Evolutionary conservation across 169 alveolate genomes (phyloP), one percentile per base, ranked within the genome.

Genomic region (Ichthyophthirius multifiliis): DNA sequence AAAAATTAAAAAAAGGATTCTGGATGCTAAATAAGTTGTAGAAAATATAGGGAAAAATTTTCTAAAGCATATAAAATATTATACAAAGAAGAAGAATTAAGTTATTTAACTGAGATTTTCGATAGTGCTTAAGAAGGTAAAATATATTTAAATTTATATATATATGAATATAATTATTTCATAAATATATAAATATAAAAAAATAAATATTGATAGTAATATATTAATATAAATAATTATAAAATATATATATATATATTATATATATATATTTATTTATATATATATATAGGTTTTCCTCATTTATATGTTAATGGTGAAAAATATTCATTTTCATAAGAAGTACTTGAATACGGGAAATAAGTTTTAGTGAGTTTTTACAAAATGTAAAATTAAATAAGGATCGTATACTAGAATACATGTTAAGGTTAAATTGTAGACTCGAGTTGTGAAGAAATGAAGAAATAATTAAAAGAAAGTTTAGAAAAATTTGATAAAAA

Each of bases 121-220:
- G 96, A 92, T 62, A 83, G 92, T 35, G 96, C 96, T 15, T 79
- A 92, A 46, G 96, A 92, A 87, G 92, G 96, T 82, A 71, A 15
- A 63, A 2, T 55, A 15, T 55, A 10, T 78, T 16, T 39, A 34
- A 4, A 9, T 34, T 35, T 30, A 15, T 20, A 20, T 43, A 81
- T 71, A 75, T 27, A 5, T 85, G 79, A 62, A 83, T 83, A 30
- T 73, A 65, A 39, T 46, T 80, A 15, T 80, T 46, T n/a, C 7
- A 3, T 32, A 12, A 32, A 20, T 46, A 20, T n/a, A 46, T 46
- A 12, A 12, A 13, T 46, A 27, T 0, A 18, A 45, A 45, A 46
- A 46, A 9, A 13, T 6, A 46, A 20, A 46, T 32, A 20, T 46
- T 20, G 7, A 0, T 16, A 46, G 23, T n/a, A n/a, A 16, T 12